Conservation (phyloP, 768 basidiomycete genomes). For the Boletus tomentosulus region DNA sequence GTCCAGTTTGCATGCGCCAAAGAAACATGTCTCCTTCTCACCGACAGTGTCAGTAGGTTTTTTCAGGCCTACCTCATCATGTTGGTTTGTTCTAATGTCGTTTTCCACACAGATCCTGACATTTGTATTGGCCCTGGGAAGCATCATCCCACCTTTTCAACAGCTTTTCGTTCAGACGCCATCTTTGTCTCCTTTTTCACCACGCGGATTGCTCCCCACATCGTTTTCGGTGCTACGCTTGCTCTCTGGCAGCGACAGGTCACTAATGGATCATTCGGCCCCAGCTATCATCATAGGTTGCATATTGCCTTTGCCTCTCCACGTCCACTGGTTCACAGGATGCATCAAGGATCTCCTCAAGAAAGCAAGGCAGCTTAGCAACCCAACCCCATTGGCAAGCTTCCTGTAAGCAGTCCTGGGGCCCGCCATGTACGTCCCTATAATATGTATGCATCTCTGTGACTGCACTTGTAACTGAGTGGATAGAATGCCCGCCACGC, state of each 20-base stretch:
- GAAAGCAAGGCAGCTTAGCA: constrained; percentile 17
- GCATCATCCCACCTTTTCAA: constrained; percentile 40
- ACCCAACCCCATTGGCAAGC: background rate
- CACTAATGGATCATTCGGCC: constrained; percentile 35
- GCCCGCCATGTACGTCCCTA: constrained; percentile 8
- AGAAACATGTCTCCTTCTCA: constrained; percentile 23
- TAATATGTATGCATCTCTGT: background rate
- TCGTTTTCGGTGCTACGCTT: constrained; percentile 33
- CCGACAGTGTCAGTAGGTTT: constrained; percentile 31
- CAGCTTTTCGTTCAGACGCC: constrained; percentile 48
- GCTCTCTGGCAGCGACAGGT: constrained; percentile 27
- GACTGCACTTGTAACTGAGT: background rate
- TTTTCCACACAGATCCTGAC: constrained; percentile 43
- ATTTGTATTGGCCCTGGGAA: constrained; percentile 45
- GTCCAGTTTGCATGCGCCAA: constrained; percentile 24
- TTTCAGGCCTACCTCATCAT: constrained; percentile 46
- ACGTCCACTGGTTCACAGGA: constrained; percentile 50
- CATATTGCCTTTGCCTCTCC: constrained; percentile 48
- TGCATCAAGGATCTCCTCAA: constrained; percentile 46
- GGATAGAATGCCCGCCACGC: constrained; percentile 16
- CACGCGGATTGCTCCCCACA: constrained; percentile 47
- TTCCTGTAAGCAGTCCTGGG: background rate
- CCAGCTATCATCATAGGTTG: constrained; percentile 36
- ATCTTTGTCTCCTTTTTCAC: constrained; percentile 50
- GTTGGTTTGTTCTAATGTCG: constrained; percentile 15